phyloP scores from a whole-genome alignment of 2,329 filamentous ascomycete species.

The Moelleriella libera region DNA sequence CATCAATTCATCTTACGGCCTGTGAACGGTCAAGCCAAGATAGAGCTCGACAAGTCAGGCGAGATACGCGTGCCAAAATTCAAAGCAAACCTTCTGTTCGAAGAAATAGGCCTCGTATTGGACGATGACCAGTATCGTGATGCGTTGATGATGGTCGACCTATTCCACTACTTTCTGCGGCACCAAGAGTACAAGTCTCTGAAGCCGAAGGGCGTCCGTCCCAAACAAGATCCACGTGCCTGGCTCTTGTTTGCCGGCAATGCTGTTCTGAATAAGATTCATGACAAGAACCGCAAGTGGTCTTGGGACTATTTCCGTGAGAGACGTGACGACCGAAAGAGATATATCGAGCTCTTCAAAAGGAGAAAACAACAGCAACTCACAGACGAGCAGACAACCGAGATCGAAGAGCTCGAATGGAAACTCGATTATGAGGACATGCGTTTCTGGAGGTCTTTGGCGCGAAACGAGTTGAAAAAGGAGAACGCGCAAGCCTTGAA shows the following conservation, averaged over 20 bases:
- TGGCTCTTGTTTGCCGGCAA: constrained; percentile 89
- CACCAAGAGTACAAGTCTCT: constrained; percentile 94
- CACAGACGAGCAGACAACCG: constrained; percentile 53
- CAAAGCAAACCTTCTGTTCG: constrained; percentile 84
- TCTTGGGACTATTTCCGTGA: constrained; percentile 94
- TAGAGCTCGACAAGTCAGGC: constrained; percentile 90
- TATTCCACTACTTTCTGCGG: constrained; percentile 96
- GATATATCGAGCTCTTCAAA: constrained; percentile 92
- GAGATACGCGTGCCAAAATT: constrained; percentile 67
- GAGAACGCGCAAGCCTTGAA: constrained; percentile 87
- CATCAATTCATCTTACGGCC: constrained; percentile 95
- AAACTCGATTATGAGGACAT: constrained; percentile 91
- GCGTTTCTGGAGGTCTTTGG: constrained; percentile 90
- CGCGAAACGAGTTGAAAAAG: constrained; percentile 86
- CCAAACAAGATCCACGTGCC: constrained; percentile 80
- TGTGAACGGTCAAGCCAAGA: constrained; percentile 85
- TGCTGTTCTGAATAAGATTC: constrained; percentile 83
- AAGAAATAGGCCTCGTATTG: constrained; percentile 94
- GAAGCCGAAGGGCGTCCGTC: constrained; percentile 66
- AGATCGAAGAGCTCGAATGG: constrained; percentile 64
- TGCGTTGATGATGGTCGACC: constrained; percentile 91
- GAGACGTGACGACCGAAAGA: constrained; percentile 72
- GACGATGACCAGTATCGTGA: constrained; percentile 97
- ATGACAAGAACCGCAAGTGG: constrained; percentile 85
- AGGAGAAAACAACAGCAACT: constrained; percentile 72